These are phyloP conservation scores for Aeschynomene evenia DNA, from an alignment of 306 rosid genomes.

Conservation along the genomic window DNA sequence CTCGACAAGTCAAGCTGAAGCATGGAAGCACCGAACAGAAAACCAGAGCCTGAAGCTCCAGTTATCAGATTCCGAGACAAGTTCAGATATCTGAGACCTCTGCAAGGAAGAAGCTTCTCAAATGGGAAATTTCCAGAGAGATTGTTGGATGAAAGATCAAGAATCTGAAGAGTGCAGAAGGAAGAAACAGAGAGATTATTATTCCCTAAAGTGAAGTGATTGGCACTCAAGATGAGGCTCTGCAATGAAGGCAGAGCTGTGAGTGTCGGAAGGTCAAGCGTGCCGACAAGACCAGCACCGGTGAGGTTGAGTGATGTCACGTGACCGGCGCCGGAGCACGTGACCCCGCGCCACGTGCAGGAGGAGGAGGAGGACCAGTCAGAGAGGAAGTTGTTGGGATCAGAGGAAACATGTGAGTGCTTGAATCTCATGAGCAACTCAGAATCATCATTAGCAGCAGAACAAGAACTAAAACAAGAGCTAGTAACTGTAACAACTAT, in stretches of 20 bases:
- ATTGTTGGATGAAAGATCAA: slow-evolving; percentile 66
- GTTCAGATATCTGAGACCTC: slow-evolving; percentile 38
- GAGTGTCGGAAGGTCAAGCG: slow-evolving; percentile 44
- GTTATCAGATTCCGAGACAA: slow-evolving; percentile 52
- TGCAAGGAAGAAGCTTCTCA: slow-evolving; percentile 27
- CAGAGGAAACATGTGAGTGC: slow-evolving; percentile 44
- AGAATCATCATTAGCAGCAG: not conserved
- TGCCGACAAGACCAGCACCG: slow-evolving; percentile 51
- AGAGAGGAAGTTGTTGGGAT: slow-evolving; percentile 48
- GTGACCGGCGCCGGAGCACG: slow-evolving; percentile 42
- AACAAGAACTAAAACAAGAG: not conserved
- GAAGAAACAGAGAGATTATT: slow-evolving; percentile 31
- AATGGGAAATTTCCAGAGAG: slow-evolving; percentile 43
- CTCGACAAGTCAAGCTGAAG: slow-evolving; percentile 53
- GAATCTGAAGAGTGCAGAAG: slow-evolving; percentile 35
- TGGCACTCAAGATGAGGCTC: slow-evolving; percentile 38
- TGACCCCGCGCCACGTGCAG: slow-evolving; percentile 56
- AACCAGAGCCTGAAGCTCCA: slow-evolving; percentile 6
- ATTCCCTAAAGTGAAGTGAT: slow-evolving; percentile 46
- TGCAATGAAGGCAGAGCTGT: slow-evolving; percentile 46
- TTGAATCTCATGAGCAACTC: slow-evolving; percentile 47
- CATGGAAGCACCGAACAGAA: slow-evolving; percentile 33
- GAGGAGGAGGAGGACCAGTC: slow-evolving; percentile 43
- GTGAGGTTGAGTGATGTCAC: slow-evolving; percentile 51
- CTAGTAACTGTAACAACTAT: not conserved